phyloP scores from a whole-genome alignment of 352 stramenopile species.

The Phytophthora pinifolia region DNA sequence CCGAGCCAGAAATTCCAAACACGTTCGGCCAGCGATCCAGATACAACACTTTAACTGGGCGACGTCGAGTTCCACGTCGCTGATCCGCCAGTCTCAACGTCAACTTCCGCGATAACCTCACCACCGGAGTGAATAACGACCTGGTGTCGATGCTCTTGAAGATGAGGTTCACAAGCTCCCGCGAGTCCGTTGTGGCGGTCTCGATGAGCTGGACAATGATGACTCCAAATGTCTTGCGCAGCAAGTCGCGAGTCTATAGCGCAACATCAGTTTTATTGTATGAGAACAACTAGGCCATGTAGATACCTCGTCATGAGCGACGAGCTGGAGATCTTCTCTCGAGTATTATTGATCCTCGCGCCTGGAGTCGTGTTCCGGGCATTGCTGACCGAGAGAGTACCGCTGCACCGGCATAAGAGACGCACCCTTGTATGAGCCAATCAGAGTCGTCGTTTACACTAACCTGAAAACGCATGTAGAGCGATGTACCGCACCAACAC shows the following conservation, averaged over 20 bases:
- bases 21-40: constrained; percentile 15
- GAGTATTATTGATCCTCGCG: constrained; percentile 19
- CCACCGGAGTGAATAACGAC: constrained; percentile 17
- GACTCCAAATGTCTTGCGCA: constrained; percentile 24
- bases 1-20: constrained; percentile 9
- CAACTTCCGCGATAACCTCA: constrained; percentile 7
- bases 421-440: too few relatives aligned
- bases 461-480: too few relatives aligned
- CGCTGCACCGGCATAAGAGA: too few relatives aligned
- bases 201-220: constrained; percentile 25
- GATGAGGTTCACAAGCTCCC: too few relatives aligned
- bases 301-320: constrained; percentile 17
- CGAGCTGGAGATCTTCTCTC: constrained; percentile 18
- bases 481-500: too few relatives aligned
- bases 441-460: too few relatives aligned
- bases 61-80: constrained; percentile 16
- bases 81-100: constrained; percentile 5
- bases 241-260: constrained; percentile 21
- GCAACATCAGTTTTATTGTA: constrained; percentile 18
- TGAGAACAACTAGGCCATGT: constrained; percentile 17
- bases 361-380: constrained; percentile 9
- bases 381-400: constrained; percentile 19
- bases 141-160: constrained; percentile 19
- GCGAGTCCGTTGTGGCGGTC: constrained; percentile 12
- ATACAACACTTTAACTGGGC: constrained; percentile 12